These are phyloP conservation scores for Graphium sp. DNA, from an alignment of 2,329 filamentous ascomycete genomes.

Conservation along the genomic window DNA sequence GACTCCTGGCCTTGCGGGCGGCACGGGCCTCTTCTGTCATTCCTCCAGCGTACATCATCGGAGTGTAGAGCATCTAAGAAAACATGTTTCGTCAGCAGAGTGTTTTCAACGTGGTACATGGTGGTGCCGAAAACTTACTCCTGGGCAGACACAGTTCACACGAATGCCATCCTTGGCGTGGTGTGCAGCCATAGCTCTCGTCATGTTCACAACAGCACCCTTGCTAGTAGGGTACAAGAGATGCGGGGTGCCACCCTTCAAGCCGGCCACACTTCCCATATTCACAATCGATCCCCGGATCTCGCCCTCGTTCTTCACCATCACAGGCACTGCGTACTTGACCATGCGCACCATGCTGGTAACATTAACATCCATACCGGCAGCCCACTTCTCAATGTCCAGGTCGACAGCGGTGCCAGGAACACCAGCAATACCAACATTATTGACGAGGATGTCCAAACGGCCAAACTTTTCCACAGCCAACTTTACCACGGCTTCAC, in stretches of 20 bases:
- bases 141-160: constrained; percentile 31
- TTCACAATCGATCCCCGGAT: constrained; percentile 38
- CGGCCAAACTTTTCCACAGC: constrained; percentile 32
- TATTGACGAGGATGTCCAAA: constrained; percentile 47
- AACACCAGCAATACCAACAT: constrained; percentile 44
- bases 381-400: constrained; percentile 39
- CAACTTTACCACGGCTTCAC: constrained; percentile 19
- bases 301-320: constrained; percentile 32
- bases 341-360: constrained; percentile 48
- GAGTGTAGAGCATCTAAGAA: constrained; percentile 24
- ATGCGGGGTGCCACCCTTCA: constrained; percentile 25
- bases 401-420: constrained; percentile 41
- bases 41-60: constrained; percentile 23
- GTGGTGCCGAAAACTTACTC: constrained; percentile 8
- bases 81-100: constrained; percentile 3
- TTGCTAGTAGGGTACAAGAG: constrained; percentile 29
- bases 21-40: constrained; percentile 21
- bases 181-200: constrained; percentile 30
- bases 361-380: constrained; percentile 43
- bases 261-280: constrained; percentile 42
- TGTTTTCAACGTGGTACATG: background rate
- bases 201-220: constrained; percentile 32
- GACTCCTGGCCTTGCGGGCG: constrained; percentile 17
- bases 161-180: constrained; percentile 25
- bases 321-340: constrained; percentile 42